These are phyloP conservation scores for Rosa lucieae DNA, from an alignment of 306 rosid genomes.

Conservation along the genomic window DNA sequence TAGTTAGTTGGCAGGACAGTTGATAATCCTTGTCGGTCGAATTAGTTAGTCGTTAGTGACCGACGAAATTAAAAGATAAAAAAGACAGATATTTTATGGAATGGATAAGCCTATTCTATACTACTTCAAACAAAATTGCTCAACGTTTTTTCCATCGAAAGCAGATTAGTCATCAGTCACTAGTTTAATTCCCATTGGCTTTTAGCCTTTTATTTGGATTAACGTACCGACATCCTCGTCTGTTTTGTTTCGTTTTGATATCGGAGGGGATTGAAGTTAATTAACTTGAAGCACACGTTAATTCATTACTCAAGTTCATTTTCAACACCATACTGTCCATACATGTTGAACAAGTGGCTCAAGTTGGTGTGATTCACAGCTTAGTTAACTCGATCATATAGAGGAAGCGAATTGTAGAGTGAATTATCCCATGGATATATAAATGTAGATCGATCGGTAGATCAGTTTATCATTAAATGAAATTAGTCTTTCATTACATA, in stretches of 20 bases:
- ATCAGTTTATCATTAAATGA: too few relatives aligned
- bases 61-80: background rate
- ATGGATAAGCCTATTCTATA: conserved; percentile 11
- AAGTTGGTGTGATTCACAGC: too few relatives aligned
- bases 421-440: too few relatives aligned
- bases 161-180: background rate
- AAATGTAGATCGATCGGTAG: too few relatives aligned
- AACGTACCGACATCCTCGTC: background rate
- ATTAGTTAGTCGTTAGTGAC: background rate
- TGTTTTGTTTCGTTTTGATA: background rate
- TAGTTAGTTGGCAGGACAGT: background rate
- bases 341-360: background rate
- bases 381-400: too few relatives aligned
- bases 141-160: background rate
- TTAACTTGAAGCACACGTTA: background rate
- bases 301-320: background rate
- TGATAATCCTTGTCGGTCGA: background rate
- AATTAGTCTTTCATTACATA: too few relatives aligned
- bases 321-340: background rate
- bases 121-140: background rate
- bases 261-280: too few relatives aligned
- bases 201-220: background rate
- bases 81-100: background rate
- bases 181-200: background rate
- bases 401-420: too few relatives aligned